Evolutionary conservation across 768 basidiomycete species (phyloP).

Genomic region (Tylopilus felleus): DNA sequence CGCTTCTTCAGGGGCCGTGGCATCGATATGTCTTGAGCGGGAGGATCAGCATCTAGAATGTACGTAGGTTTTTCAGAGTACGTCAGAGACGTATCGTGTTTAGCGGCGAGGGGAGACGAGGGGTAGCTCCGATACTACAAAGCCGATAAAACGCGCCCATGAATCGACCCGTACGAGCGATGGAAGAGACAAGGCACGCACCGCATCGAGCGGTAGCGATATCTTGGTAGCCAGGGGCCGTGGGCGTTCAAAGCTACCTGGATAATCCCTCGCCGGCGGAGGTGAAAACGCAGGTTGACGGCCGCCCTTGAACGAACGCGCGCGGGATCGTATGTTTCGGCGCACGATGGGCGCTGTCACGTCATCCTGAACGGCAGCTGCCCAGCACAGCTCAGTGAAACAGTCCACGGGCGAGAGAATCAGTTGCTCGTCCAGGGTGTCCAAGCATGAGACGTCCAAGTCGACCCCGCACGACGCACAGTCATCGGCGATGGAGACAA

Average conservation of each 20-base stretch:
- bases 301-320: conserved; percentile 18
- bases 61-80: conserved; percentile 12
- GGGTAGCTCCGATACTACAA: conserved; percentile 9
- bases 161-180: background rate
- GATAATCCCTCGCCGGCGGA: conserved; percentile 2
- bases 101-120: conserved; percentile 2
- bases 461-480: conserved; percentile 30
- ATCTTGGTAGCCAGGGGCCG: conserved; percentile 20
- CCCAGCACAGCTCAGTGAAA: conserved; percentile 42
- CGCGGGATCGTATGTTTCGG: conserved; percentile 1
- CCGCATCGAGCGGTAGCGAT: conserved; percentile 13
- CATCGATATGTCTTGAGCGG: conserved; percentile 3
- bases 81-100: conserved; percentile 6
- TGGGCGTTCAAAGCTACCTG: conserved; percentile 7
- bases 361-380: conserved; percentile 32
- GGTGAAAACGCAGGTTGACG: background rate
- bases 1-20: conserved; percentile 17
- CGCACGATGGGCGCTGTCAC: background rate
- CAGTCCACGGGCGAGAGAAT: conserved; percentile 36
- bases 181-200: background rate
- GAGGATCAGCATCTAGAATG: conserved; percentile 19
- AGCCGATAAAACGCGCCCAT: background rate
- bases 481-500: conserved; percentile 19
- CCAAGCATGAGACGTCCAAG: conserved; percentile 36
- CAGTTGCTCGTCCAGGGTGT: conserved; percentile 39